These are phyloP conservation scores for Tilletia caries DNA, from an alignment of 1,284 basidiomycete species.

Conservation along the genomic window DNA sequence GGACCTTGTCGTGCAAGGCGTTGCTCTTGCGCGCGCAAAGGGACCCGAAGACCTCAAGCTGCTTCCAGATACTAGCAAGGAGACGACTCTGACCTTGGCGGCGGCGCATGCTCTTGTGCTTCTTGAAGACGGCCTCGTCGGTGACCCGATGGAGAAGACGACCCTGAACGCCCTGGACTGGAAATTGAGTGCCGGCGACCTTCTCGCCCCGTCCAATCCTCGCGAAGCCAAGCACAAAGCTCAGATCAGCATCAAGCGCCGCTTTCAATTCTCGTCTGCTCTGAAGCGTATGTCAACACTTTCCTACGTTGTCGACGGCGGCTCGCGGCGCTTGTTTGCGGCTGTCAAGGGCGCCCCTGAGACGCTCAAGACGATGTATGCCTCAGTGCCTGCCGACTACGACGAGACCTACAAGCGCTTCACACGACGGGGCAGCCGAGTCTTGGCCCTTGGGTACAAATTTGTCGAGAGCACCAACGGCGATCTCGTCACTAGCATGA, in stretches of 20 bases:
- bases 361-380: constrained; percentile 48
- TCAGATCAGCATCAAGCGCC: constrained; percentile 41
- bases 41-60: constrained; percentile 70
- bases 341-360: constrained; percentile 52
- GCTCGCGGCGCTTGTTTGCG: constrained; percentile 34
- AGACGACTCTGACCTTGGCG: constrained; percentile 84
- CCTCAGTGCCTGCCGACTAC: constrained; percentile 45
- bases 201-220: constrained; percentile 28
- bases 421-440: constrained; percentile 49
- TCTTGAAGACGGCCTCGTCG: constrained; percentile 84
- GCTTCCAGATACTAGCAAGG: constrained; percentile 70
- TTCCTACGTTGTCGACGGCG: constrained; percentile 31
- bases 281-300: constrained; percentile 53
- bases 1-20: constrained; percentile 51
- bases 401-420: constrained; percentile 52
- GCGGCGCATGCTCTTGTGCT: constrained; percentile 92
- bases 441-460: constrained; percentile 51
- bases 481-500: constrained; percentile 30
- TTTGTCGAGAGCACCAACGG: constrained; percentile 36
- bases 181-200: constrained; percentile 71
- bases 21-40: constrained; percentile 56
- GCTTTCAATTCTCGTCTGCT: constrained; percentile 53
- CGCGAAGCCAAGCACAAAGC: constrained; percentile 30
- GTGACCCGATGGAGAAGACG: constrained; percentile 99
- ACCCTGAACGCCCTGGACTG: constrained; percentile 88